phyloP scores from a whole-genome alignment of 2,329 filamentous ascomycete genomes.

The Clarireedia homoeocarpa region DNA sequence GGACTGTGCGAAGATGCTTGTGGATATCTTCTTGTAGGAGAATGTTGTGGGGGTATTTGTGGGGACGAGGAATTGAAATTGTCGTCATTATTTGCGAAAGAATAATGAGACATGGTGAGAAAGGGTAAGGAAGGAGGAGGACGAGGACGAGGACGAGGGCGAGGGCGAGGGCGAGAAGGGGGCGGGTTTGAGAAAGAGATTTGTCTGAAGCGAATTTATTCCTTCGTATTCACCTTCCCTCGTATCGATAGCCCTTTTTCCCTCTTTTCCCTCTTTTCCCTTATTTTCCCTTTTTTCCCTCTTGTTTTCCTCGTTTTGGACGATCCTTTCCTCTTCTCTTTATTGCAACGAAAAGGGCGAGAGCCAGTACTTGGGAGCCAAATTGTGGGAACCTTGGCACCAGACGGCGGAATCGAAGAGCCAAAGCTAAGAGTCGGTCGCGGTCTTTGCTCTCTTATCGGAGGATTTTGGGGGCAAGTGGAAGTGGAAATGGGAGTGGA shows the following conservation, averaged over 20 bases:
- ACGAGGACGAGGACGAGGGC: background rate
- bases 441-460: too few species aligned
- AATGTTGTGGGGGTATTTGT: background rate
- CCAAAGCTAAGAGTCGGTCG: too few species aligned
- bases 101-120: background rate
- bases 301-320: background rate
- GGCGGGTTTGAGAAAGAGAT: background rate
- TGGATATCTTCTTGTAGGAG: background rate
- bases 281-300: background rate
- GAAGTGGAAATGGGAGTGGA: too few species aligned
- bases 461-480: too few species aligned
- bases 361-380: background rate
- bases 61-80: background rate
- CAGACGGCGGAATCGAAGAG: too few species aligned
- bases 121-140: background rate
- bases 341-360: conserved; percentile 1
- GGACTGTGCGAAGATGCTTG: background rate
- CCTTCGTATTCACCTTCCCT: background rate
- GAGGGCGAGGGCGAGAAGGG: background rate
- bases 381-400: too few species aligned
- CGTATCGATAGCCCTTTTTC: background rate
- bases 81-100: background rate
- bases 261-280: background rate
- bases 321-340: background rate
- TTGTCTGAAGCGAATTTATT: background rate